A percentile compares a stretch with the other conserved stretches of the same genome.
Conservation (phyloP, 1,139 yeast species). For the Suhomyces bolitotheri region DNA sequence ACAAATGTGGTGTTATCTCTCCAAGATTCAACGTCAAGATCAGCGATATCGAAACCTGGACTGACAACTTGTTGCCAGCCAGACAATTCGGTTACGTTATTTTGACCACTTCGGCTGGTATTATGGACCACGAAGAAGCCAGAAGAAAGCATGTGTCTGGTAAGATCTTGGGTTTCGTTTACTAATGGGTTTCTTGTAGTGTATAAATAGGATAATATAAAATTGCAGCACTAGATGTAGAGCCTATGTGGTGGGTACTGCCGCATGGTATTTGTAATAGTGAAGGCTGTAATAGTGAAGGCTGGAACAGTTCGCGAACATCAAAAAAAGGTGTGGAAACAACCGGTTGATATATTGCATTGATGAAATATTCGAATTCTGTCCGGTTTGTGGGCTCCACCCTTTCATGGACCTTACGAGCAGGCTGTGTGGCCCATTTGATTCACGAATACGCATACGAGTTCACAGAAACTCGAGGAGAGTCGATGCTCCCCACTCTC, state of each 20-base stretch:
- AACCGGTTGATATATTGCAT: too few species aligned
- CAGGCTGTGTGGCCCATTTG: conserved; percentile 70
- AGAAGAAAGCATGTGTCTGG: conserved; percentile 99
- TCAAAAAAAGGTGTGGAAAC: too few species aligned
- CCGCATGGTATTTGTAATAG: not conserved
- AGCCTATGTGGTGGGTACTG: not conserved
- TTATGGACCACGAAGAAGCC: conserved; percentile 99
- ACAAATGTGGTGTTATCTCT: conserved; percentile 97
- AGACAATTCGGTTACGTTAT: conserved; percentile 98
- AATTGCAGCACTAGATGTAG: not conserved
- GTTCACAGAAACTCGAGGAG: conserved; percentile 84
- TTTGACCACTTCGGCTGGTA: conserved; percentile 98
- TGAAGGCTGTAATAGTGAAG: too few species aligned
- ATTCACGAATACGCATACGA: conserved; percentile 69
- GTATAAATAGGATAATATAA: conserved; percentile 11
- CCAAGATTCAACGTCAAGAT: conserved; percentile 98
- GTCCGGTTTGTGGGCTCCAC: conserved; percentile 35
- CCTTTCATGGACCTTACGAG: conserved; percentile 52
- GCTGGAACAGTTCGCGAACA: too few species aligned
- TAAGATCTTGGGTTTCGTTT: conserved; percentile 94
- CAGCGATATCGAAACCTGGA: conserved; percentile 95
- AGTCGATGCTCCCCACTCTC: conserved; percentile 92
- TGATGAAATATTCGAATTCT: conserved; percentile 21
- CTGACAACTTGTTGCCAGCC: conserved; percentile 95
- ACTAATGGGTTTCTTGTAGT: conserved; percentile 30